phyloP scores from a whole-genome alignment of 306 rosid species.

The Rubus parviflorus region DNA sequence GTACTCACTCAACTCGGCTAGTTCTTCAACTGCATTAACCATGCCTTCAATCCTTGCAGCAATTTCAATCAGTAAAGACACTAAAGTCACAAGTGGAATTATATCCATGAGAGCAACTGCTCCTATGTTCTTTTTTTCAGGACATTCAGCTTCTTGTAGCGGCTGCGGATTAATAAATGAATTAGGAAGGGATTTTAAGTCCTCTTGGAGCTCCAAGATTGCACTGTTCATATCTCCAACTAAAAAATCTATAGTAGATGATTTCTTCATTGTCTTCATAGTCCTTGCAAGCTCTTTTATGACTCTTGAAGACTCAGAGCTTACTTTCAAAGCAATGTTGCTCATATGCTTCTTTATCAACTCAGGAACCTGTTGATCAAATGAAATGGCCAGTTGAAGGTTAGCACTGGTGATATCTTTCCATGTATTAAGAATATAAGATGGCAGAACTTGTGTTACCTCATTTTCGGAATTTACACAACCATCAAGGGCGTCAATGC shows the following conservation, averaged over 20 bases:
- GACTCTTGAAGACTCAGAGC: conserved; percentile 43
- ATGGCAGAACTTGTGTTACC: conserved; percentile 34
- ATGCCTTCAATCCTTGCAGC: conserved; percentile 54
- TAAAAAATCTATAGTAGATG: conserved; percentile 43
- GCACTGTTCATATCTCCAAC: conserved; percentile 56
- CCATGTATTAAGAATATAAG: neutral
- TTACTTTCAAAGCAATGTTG: conserved; percentile 41
- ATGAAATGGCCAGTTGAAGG: neutral
- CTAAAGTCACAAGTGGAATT: conserved; percentile 56
- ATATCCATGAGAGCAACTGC: conserved; percentile 46
- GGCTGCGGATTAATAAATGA: conserved; percentile 13
- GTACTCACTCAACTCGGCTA: conserved; percentile 50
- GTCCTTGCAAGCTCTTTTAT: conserved; percentile 55
- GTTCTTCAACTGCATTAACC: conserved; percentile 52
- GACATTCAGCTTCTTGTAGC: conserved; percentile 4
- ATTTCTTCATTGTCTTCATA: conserved; percentile 60
- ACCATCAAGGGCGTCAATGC: conserved; percentile 76
- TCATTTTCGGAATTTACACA: conserved; percentile 54
- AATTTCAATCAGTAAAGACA: conserved; percentile 62
- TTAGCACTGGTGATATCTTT: neutral
- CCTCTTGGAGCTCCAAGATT: conserved; percentile 49
- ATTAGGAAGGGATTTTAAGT: conserved; percentile 47
- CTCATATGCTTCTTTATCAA: conserved; percentile 47
- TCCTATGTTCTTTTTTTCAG: conserved; percentile 16
- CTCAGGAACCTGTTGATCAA: conserved; percentile 43